Base-by-base conservation (phyloP, 169 alveolate genomes). In the Plasmodium fragile region DNA sequence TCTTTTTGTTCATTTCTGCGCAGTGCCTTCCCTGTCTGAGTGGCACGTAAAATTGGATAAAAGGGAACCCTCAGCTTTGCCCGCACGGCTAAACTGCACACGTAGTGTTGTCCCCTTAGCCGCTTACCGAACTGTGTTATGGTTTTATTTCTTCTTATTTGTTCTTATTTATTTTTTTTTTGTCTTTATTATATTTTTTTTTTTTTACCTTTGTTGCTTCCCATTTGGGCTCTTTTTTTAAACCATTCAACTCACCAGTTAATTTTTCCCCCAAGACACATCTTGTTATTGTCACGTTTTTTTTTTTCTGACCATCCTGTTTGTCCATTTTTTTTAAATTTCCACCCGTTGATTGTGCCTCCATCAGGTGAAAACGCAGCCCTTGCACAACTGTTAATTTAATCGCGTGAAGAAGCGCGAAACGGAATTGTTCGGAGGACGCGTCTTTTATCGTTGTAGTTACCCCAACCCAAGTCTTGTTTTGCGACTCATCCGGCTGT, bases 71-170 rank as follows among this genome's bases (percentile, higher is more conserved):
- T 11, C 59, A 49, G 59, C 59, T 3, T 13, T 49, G 59, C 59
- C 53, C 22, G 59, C 0, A 0, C 22, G 59, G 7, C 90, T 81
- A 28, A 34, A 78, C 41, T 49, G 92, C 72, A 82, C 83, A 53
- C 79, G 22, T 43, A 39, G 49, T 92, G 49, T 92, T 16, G 22
- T 59, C 32, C 82, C 52, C 43, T 22, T 70, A 22, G n/a, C 65
- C 16, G 32, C 59, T 39, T 49, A 2, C 32, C 7, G 34, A 28
- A 36, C 78, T 18, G 52, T 55, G 30, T 36, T 75, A 49, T 83
- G 13, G 18, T 90, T 22, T 10, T 71, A 18, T 71, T 70, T 75
- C 79, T 34, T 39, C 22, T 43, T 78, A 5, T 79, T 85, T 78
- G 2, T 0, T 41, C 8, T 41, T 2, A 41, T 41, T 41, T 41